Conservation (phyloP, 1,284 basidiomycete genomes). For the Microstroma glucosiphilum region DNA sequence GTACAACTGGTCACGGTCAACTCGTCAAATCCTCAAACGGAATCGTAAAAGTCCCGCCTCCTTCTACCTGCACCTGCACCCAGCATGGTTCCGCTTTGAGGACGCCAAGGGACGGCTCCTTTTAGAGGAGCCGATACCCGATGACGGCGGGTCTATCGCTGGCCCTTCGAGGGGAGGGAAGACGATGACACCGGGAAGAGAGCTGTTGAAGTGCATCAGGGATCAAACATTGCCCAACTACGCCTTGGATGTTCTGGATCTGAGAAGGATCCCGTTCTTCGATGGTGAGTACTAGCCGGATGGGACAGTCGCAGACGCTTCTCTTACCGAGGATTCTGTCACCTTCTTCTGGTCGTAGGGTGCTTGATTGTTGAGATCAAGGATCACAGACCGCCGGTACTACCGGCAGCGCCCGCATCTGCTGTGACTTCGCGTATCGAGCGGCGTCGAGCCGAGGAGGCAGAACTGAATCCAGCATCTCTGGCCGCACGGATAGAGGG, state of each 20-base stretch:
- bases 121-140: conserved; percentile 1
- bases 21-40: conserved; percentile 43
- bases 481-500: not conserved
- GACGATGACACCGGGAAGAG: conserved; percentile 10
- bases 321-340: not conserved
- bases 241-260: conserved; percentile 40
- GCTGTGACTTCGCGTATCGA: not conserved
- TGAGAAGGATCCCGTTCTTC: conserved; percentile 39
- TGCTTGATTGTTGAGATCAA: conserved; percentile 46
- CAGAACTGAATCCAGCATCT: not conserved
- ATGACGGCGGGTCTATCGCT: not conserved
- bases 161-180: not conserved
- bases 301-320: not conserved
- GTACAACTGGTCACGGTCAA: conserved; percentile 46
- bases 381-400: conserved; percentile 31
- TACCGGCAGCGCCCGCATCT: not conserved
- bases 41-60: conserved; percentile 39
- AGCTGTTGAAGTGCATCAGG: conserved; percentile 37
- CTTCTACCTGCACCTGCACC: conserved; percentile 42
- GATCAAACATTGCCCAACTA: conserved; percentile 44
- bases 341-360: conserved; percentile 15
- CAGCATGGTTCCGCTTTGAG: conserved; percentile 44
- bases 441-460: not conserved
- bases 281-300: conserved; percentile 22
- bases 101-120: conserved; percentile 7